Conservation (phyloP, 1,284 basidiomycete genomes). For the Rhodotorula sp. region DNA sequence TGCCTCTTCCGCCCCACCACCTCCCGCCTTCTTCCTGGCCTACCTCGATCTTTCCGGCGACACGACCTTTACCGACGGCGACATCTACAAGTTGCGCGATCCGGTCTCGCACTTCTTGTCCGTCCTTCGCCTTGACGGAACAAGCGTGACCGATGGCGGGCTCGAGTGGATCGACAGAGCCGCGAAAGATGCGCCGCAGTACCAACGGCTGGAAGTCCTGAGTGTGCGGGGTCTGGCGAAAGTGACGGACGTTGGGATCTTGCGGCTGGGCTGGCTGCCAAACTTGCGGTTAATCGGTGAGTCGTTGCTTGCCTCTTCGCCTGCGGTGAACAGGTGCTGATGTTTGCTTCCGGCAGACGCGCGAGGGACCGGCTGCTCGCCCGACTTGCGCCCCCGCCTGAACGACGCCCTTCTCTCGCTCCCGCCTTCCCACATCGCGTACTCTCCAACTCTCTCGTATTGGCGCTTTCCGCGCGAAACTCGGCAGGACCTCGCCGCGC, state of each 20-base stretch:
- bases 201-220: slow-evolving; percentile 16
- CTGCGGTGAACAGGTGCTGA: too few relatives aligned
- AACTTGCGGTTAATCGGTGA: slow-evolving; percentile 24
- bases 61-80: slow-evolving; percentile 15
- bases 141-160: slow-evolving; percentile 19
- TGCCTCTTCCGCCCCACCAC: background rate
- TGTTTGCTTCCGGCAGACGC: slow-evolving; percentile 7
- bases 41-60: slow-evolving; percentile 25
- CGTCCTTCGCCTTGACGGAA: slow-evolving; percentile 26
- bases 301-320: too few relatives aligned
- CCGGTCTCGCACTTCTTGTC: slow-evolving; percentile 26
- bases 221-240: background rate
- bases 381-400: background rate
- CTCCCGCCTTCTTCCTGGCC: slow-evolving; percentile 30
- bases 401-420: background rate
- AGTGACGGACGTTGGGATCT: slow-evolving; percentile 18
- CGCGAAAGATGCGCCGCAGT: slow-evolving; percentile 1
- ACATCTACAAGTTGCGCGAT: slow-evolving; percentile 24
- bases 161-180: slow-evolving; percentile 26
- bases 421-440: background rate
- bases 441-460: background rate
- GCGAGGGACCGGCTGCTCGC: slow-evolving; percentile 17
- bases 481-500: background rate
- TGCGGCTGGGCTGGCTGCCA: slow-evolving; percentile 4
- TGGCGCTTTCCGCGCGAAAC: background rate